Evolutionary conservation across 106 monocot species (phyloP).

Genomic region (Acorus gramineus): DNA sequence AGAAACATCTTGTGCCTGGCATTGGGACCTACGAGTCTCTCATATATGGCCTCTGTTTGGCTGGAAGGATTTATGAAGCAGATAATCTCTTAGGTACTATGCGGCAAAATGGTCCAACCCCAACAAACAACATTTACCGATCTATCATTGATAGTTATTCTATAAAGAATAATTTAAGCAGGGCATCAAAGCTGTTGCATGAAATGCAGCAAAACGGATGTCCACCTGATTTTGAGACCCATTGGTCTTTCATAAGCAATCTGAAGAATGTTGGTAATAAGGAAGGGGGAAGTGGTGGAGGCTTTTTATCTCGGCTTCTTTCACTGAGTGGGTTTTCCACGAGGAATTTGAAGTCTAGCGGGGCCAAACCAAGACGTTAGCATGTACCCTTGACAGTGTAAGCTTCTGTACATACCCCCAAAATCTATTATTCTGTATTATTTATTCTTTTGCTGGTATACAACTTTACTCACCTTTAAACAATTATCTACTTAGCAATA

Average conservation of each 20-base stretch:
- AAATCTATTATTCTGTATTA: too few species aligned
- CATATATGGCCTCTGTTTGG: slow-evolving; percentile 42
- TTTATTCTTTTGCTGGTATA: too few species aligned
- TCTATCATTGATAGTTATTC: slow-evolving; percentile 41
- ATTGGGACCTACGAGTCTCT: slow-evolving; percentile 33
- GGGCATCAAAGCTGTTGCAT: slow-evolving; percentile 49
- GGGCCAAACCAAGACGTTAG: background rate
- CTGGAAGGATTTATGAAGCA: slow-evolving; percentile 53
- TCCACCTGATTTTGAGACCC: slow-evolving; percentile 75
- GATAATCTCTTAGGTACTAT: slow-evolving; percentile 35
- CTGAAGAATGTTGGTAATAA: slow-evolving; percentile 24
- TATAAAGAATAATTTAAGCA: slow-evolving; percentile 41
- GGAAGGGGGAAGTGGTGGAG: slow-evolving; percentile 10
- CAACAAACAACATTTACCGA: slow-evolving; percentile 38
- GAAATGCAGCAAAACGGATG: slow-evolving; percentile 77
- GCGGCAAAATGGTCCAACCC: slow-evolving; percentile 28
- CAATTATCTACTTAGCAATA: too few species aligned
- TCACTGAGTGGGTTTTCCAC: slow-evolving; percentile 14
- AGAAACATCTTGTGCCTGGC: slow-evolving; percentile 30
- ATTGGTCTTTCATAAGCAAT: slow-evolving; percentile 87
- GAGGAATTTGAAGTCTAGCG: slow-evolving; percentile 10
- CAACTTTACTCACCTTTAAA: too few species aligned
- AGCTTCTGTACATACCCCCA: background rate
- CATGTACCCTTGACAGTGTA: background rate
- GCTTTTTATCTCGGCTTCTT: slow-evolving; percentile 61